These are phyloP conservation scores for Capsella rubella DNA, from an alignment of 441 rosid species.

Conservation along the genomic window DNA sequence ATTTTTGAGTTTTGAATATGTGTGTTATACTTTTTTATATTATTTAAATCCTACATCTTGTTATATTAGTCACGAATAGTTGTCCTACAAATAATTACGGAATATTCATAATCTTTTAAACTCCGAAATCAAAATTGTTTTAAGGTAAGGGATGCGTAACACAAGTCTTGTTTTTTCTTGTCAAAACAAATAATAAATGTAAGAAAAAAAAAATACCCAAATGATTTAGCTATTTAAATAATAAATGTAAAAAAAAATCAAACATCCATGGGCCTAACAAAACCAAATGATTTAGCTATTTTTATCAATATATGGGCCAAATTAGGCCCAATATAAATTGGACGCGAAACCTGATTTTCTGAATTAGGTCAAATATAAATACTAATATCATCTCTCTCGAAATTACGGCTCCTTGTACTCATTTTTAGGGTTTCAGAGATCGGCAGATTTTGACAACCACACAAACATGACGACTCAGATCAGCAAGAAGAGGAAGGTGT, in stretches of 20 bases:
- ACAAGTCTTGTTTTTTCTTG: too few relatives aligned
- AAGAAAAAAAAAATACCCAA: too few relatives aligned
- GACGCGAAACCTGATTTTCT: not conserved
- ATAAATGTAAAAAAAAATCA: too few relatives aligned
- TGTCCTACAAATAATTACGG: too few relatives aligned
- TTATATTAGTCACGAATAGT: too few relatives aligned
- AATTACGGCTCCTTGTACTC: not conserved
- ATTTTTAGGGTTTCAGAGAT: slow-evolving; percentile 1
- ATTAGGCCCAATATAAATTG: not conserved
- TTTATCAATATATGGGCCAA: not conserved
- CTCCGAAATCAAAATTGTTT: too few relatives aligned
- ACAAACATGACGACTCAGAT: slow-evolving; percentile 32
- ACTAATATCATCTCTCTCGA: not conserved
- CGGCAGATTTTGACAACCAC: not conserved
- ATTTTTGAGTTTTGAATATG: not conserved
- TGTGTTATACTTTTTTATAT: too few relatives aligned
- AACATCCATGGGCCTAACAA: slow-evolving; percentile 11
- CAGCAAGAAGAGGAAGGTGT: slow-evolving; percentile 42
- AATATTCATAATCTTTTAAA: too few relatives aligned
- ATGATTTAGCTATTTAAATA: not conserved
- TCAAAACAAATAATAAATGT: too few relatives aligned
- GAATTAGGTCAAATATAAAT: slow-evolving; percentile 29
- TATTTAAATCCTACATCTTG: too few relatives aligned
- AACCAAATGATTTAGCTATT: not conserved
- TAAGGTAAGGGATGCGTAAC: too few relatives aligned